phyloP scores from a whole-genome alignment of 179 eudicot genomes.

The Sideroxylon spinosum region DNA sequence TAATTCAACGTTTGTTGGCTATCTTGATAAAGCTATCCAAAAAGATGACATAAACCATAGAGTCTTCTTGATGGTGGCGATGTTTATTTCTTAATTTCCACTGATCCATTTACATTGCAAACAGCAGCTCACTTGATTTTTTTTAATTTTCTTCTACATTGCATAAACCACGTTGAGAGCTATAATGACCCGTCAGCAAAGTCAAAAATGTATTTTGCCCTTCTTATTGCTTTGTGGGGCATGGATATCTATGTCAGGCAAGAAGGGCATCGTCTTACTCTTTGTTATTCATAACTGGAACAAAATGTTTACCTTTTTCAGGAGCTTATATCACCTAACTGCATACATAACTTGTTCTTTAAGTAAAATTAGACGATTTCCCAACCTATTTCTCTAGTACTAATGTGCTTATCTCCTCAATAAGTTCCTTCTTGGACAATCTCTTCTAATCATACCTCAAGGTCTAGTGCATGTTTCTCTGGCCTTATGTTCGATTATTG shows the following conservation, averaged over 20 bases:
- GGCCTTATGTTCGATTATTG: too few relatives aligned
- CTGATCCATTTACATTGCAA: background rate
- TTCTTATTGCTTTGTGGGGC: constrained; percentile 43
- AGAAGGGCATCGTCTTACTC: too few relatives aligned
- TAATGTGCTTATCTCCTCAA: too few relatives aligned
- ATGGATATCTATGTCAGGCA: constrained; percentile 44
- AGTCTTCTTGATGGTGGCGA: constrained; percentile 29
- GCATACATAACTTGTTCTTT: background rate
- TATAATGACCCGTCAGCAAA: constrained; percentile 45
- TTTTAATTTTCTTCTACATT: background rate
- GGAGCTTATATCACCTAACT: background rate
- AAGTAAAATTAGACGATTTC: background rate
- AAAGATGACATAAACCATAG: constrained; percentile 24
- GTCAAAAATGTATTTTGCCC: constrained; percentile 38
- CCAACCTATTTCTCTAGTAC: background rate
- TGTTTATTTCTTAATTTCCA: background rate
- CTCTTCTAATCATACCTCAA: too few relatives aligned
- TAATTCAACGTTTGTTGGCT: constrained; percentile 24
- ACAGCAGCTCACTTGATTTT: background rate
- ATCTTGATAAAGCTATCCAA: constrained; percentile 26
- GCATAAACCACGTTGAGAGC: constrained; percentile 48
- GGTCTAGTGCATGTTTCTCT: too few relatives aligned
- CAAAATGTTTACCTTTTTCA: too few relatives aligned
- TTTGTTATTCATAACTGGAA: too few relatives aligned
- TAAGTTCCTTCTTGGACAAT: too few relatives aligned